These are phyloP conservation scores for Aureobasidium leucospermi DNA, from an alignment of 2,329 filamentous ascomycete genomes.

Conservation along the genomic window DNA sequence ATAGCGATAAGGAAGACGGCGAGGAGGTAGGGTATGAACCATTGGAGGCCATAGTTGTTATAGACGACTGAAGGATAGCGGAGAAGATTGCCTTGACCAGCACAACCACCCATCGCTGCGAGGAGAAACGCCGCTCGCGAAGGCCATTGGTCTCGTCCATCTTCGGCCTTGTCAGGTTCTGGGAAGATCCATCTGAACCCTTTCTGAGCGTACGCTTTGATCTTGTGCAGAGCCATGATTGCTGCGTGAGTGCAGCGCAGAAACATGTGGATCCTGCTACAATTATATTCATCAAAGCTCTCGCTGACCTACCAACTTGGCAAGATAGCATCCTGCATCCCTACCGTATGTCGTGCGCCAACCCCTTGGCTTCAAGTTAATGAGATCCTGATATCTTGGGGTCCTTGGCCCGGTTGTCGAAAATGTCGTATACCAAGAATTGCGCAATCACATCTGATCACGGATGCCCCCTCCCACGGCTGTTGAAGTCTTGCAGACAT, in stretches of 20 bases:
- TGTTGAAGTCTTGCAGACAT: neutral
- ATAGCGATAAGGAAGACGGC: conserved; percentile 51
- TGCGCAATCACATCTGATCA: neutral
- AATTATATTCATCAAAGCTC: neutral
- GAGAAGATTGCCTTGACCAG: conserved; percentile 51
- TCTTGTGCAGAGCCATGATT: neutral
- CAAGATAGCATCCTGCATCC: neutral
- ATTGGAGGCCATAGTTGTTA: conserved; percentile 54
- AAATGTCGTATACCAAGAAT: neutral
- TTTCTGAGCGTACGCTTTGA: neutral
- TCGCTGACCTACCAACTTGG: neutral
- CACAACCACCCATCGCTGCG: conserved; percentile 52
- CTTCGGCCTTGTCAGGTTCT: conserved; percentile 26
- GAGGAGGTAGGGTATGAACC: conserved; percentile 53
- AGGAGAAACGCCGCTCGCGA: conserved; percentile 50
- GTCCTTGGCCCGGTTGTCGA: neutral
- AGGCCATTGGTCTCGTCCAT: conserved; percentile 48
- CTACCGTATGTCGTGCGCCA: neutral
- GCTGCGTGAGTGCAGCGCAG: neutral
- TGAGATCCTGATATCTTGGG: conserved; percentile 1
- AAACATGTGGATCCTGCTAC: neutral
- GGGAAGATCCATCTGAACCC: neutral
- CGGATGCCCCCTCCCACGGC: no score
- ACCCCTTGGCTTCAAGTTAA: neutral
- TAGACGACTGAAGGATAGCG: conserved; percentile 53